Base-by-base conservation (phyloP, 1,139 yeast species). In the Nadsonia commutata region DNA sequence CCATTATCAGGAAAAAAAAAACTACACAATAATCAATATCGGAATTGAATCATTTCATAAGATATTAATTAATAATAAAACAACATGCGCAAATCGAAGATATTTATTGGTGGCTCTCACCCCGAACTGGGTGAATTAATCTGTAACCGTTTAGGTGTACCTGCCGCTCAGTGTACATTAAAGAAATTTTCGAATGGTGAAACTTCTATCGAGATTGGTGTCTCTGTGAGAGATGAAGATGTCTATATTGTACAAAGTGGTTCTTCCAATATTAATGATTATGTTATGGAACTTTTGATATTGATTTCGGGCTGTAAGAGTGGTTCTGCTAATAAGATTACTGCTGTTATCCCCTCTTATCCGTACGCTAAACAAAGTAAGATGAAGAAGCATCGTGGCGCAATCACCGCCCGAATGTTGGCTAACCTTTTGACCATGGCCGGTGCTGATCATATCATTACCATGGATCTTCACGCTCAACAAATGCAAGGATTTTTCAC, bases 401-500 rank as follows among this genome's bases (percentile, higher is more conserved):
- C 98, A 31, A 93, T 93, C 55, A 88, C 98, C 3, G 98, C 98
- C 16, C 76, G 97, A 60, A 88, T 93, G 98, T 72, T 93, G 60
- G 97, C 99, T 47, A 90, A 90, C 55, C 67, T 93, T 57, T 70
- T 93, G 52, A 79, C 88, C 45, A 90, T 90, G 94, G 97, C 99
- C 1, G 99, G 99, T 51, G 98, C 97, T 20, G 98, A 93, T 65
- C 99, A 90, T 66, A 94, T 90, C 50, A 93, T 90, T 37, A 84
- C 95, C 5, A 88, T 90, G 97, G 99, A 90, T 61, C 70, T 90
- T 54, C 98, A 93, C 60, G 98, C 98, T 22, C 80, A 95, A 37
- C 99, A 90, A 64, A 93, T 90, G 97, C 99, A 90, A 68, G 99
- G 99, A 11, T 90, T 93, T 59, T 90, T 90, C 68, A 77, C 94